phyloP scores from a whole-genome alignment of 257 asterid species.

The Solanum paucissectum region DNA sequence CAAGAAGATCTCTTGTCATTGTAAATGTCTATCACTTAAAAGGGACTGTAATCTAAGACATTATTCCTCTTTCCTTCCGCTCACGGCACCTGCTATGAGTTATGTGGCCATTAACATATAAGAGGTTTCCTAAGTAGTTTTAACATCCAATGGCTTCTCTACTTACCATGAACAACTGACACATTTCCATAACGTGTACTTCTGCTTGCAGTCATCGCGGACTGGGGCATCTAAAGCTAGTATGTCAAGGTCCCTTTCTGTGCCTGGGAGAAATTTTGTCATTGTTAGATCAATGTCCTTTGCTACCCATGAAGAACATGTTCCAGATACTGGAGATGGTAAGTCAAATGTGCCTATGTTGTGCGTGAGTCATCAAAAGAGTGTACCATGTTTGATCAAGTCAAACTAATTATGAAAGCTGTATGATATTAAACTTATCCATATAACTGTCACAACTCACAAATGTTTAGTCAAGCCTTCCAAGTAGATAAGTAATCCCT shows the following conservation, averaged over 20 bases:
- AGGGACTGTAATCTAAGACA: neutral
- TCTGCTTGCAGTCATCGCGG: slow-evolving; percentile 25
- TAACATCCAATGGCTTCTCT: neutral
- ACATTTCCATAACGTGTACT: neutral
- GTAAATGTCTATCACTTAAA: neutral
- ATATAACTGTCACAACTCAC: neutral
- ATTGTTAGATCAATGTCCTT: slow-evolving; percentile 74
- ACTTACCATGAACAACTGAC: neutral
- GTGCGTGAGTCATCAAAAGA: neutral
- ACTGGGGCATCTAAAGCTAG: slow-evolving; percentile 26
- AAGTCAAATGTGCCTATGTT: slow-evolving; percentile 16
- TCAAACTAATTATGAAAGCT: neutral
- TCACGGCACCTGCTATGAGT: neutral
- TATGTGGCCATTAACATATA: neutral
- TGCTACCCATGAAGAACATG: slow-evolving; percentile 38
- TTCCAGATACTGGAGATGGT: slow-evolving; percentile 50
- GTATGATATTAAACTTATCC: neutral
- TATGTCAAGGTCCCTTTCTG: slow-evolving; percentile 83
- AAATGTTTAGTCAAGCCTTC: neutral
- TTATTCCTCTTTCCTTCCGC: neutral
- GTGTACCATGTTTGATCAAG: neutral
- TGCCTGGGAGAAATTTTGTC: slow-evolving; percentile 53
- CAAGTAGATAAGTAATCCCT: neutral
- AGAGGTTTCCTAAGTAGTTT: neutral
- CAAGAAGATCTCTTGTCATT: neutral